Evolutionary conservation across 1,284 basidiomycete species (phyloP).

Genomic region (Dichomitus squalens): DNA sequence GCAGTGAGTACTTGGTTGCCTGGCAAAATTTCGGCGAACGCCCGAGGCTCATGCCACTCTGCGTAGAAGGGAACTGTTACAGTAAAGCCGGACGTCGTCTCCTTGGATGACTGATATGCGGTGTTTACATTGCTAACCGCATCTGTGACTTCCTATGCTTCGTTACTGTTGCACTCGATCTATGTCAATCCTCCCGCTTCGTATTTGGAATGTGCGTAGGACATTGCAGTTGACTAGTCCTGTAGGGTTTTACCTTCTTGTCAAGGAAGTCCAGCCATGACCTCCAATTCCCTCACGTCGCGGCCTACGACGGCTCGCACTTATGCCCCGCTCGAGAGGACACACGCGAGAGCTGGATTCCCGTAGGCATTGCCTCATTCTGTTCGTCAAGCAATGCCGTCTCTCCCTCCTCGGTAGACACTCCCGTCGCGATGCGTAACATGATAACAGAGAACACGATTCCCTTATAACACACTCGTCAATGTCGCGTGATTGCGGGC

Average conservation of each 20-base stretch:
- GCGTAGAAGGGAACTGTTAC: background rate
- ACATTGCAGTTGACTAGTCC: no score
- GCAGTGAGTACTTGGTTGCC: background rate
- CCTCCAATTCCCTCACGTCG: no score
- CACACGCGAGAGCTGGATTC: conserved; percentile 11
- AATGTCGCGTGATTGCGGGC: background rate
- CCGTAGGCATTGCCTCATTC: background rate
- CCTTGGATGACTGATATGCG: background rate
- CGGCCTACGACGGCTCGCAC: background rate
- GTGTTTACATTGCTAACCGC: background rate
- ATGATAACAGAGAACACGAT: conserved; percentile 16
- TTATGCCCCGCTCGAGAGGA: conserved; percentile 3
- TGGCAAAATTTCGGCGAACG: no score
- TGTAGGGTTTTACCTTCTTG: no score
- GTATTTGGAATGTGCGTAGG: no score
- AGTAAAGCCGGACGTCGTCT: background rate
- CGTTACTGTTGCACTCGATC: no score
- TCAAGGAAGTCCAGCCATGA: no score
- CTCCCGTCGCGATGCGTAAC: conserved; percentile 12
- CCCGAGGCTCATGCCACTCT: background rate
- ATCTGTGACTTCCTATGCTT: background rate
- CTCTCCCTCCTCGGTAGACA: conserved; percentile 12
- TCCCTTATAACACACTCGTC: background rate
- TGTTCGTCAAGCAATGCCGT: conserved; percentile 9
- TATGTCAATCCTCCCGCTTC: no score